Evolutionary conservation across 208 protist genomes (phyloP).

Genomic region (Crithidia acanthocephali): DNA sequence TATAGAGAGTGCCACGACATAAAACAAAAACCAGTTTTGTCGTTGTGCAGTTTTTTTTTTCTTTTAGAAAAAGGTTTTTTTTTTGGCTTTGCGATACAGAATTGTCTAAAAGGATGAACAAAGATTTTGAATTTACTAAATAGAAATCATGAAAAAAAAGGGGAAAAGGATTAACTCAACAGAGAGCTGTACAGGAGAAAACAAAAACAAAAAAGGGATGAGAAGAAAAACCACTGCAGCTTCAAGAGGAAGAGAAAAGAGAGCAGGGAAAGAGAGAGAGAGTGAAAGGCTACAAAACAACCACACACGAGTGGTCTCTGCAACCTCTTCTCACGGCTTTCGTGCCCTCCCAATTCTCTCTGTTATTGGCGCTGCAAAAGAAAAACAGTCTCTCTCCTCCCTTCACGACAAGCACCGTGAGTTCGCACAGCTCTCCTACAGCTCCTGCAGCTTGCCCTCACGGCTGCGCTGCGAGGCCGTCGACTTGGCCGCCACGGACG

Average conservation of each 20-base stretch:
- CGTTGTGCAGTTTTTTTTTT: too few relatives aligned
- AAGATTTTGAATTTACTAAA: too few relatives aligned
- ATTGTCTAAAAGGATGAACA: too few relatives aligned
- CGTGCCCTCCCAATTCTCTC: neutral
- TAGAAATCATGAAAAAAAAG: too few relatives aligned
- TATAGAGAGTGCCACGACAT: too few relatives aligned
- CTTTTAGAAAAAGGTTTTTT: too few relatives aligned
- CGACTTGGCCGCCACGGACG: slow-evolving; percentile 33
- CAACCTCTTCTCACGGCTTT: neutral
- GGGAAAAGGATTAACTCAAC: too few relatives aligned
- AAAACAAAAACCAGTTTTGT: too few relatives aligned
- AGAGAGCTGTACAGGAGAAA: neutral
- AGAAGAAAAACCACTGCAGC: neutral
- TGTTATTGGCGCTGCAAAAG: neutral
- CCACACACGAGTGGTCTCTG: neutral
- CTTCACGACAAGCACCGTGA: neutral
- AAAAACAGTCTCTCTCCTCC: neutral
- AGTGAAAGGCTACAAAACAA: neutral
- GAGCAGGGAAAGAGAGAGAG: neutral
- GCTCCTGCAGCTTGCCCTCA: slow-evolving; percentile 5
- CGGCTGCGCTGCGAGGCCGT: slow-evolving; percentile 37
- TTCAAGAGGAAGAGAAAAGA: neutral
- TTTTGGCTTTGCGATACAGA: too few relatives aligned
- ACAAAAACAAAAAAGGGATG: neutral
- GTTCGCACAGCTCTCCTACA: neutral